These are phyloP conservation scores for Microdochium trichocladiopsis DNA, from an alignment of 2,329 filamentous ascomycete species.

Conservation along the genomic window DNA sequence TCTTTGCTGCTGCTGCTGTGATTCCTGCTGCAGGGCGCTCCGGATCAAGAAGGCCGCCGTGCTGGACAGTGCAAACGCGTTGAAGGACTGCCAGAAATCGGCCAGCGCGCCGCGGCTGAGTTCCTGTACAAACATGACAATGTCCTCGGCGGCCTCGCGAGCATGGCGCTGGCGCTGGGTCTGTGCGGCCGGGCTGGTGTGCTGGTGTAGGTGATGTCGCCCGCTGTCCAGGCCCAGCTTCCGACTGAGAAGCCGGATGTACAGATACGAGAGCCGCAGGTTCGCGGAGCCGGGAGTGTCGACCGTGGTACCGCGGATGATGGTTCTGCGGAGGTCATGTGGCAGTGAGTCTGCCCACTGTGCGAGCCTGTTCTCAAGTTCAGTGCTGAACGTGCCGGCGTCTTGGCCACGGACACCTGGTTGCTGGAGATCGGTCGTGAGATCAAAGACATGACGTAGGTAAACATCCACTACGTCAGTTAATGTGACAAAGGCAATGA, in stretches of 20 bases:
- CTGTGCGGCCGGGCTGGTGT: constrained; percentile 11
- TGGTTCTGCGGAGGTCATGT: constrained; percentile 27
- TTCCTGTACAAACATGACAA: constrained; percentile 38
- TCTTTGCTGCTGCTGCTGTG: constrained; percentile 25
- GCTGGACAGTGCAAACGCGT: constrained; percentile 38
- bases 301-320: constrained; percentile 32
- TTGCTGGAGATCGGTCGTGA: too few relatives aligned
- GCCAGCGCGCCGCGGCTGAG: constrained; percentile 31
- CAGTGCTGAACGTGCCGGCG: neutral
- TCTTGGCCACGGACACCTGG: too few relatives aligned
- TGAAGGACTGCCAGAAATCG: constrained; percentile 43
- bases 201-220: constrained; percentile 16
- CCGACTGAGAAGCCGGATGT: constrained; percentile 35
- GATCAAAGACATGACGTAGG: too few relatives aligned
- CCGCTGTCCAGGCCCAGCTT: constrained; percentile 36
- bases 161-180: constrained; percentile 29
- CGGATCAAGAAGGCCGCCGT: constrained; percentile 43
- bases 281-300: constrained; percentile 38
- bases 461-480: too few relatives aligned
- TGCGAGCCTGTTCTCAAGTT: constrained; percentile 11
- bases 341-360: constrained; percentile 30
- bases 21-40: constrained; percentile 39
- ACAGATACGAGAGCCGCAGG: constrained; percentile 42
- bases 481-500: too few relatives aligned
- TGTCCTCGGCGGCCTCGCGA: constrained; percentile 38